Percentiles rank a stretch among this genome's conserved stretches.
Evolutionary conservation across 305 asterid species (phyloP).

Genomic region (Stenogyne calaminthoides): DNA sequence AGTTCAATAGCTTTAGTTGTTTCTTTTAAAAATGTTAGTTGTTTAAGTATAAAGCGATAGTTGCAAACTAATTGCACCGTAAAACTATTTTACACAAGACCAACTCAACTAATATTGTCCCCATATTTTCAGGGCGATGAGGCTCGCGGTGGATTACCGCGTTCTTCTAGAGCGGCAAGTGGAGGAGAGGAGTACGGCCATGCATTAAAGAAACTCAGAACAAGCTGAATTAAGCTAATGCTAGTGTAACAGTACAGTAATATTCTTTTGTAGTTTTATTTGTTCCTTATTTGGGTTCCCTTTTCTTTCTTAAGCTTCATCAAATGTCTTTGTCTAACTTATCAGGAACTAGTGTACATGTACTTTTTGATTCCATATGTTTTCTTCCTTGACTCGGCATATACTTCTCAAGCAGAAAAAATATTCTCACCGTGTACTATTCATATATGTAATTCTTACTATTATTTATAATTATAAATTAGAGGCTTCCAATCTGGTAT

Average conservation of each 20-base stretch:
- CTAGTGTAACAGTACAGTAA: slow-evolving; percentile 38
- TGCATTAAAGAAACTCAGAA: slow-evolving; percentile 56
- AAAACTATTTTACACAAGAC: too few relatives aligned
- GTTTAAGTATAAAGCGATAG: too few relatives aligned
- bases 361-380: slow-evolving; percentile 27
- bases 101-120: too few relatives aligned
- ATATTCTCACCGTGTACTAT: neutral
- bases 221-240: slow-evolving; percentile 41
- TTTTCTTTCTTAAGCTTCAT: slow-evolving; percentile 29
- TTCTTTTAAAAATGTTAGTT: too few relatives aligned
- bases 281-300: slow-evolving; percentile 44
- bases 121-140: slow-evolving; percentile 46
- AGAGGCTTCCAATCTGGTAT: too few relatives aligned
- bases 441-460: neutral
- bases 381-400: neutral
- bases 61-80: too few relatives aligned
- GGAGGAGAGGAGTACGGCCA: slow-evolving; percentile 56
- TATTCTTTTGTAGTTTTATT: slow-evolving; percentile 51
- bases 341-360: slow-evolving; percentile 50
- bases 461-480: too few relatives aligned
- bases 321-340: slow-evolving; percentile 32
- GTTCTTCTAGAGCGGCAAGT: slow-evolving; percentile 45
- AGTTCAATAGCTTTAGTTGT: too few relatives aligned
- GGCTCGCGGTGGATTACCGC: slow-evolving; percentile 37
- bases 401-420: neutral